Evolutionary conservation across 345 rosid genomes (phyloP), one percentile per base, ranked within the genome.

Genomic region (Citrus trifoliata): DNA sequence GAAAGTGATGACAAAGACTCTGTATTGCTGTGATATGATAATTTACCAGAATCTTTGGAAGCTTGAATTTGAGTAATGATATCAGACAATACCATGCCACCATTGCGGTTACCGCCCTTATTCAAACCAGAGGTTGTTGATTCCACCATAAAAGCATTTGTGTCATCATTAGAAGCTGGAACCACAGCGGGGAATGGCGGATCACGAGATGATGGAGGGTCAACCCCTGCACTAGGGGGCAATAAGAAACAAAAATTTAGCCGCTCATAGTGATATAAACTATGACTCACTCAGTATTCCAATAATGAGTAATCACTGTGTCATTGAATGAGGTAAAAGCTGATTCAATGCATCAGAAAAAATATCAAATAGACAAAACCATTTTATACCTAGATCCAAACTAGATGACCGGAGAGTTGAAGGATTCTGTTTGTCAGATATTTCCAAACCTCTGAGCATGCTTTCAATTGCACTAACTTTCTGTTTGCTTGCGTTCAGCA

Each of bases 161-260:
- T 72, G 58, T 86, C 87, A 80, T 83, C 88, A 82, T 82, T 86
- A 60, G 99, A 91, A 77, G 93, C 97, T 63, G 93, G 87, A 76
- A 89, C 92, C 67, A 89, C 77, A 55, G 97, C 92, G 55, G 93
- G 98, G 80, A 87, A 91, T 64, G 94, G 95, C 71, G 97, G 97
- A 88, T 93, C 95, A 82, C 97, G 98, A 85, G 99, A 91, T 46
- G 99, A 96, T 90, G 98, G 98, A 94, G 97, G 91, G 93, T 95
- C 97, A 87, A 95, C 95, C 89, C 99, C 99, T 95, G 96, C 94
- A 87, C 98, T 93, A 96, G 93, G 93, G 91, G 83, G 78, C 88
- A 85, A 89, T 62, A 85, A 85, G 63, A 82, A 55, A 76, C 76
- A 80, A 78, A 76, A 87, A 87, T 75, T 92, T 85, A 92, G 94